Evolutionary conservation across 202 grass and related monocot species (phyloP).

Genomic region (Panicum hallii): DNA sequence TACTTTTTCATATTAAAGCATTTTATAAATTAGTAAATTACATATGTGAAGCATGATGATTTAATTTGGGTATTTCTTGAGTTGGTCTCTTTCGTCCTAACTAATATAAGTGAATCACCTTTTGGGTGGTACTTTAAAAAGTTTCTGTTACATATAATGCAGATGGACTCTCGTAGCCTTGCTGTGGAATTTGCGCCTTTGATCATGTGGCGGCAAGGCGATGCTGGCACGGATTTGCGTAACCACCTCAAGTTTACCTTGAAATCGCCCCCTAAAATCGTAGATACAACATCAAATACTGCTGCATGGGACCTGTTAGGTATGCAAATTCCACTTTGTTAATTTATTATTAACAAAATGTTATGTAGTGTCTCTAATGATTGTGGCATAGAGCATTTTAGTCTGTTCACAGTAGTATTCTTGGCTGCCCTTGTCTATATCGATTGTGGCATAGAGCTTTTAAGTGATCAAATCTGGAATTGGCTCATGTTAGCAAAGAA

Average conservation of each 20-base stretch:
- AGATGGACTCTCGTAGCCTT: conserved; percentile 95
- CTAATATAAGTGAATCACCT: not conserved
- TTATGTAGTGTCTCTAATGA: not conserved
- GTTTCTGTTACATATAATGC: conserved; percentile 41
- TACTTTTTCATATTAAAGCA: not conserved
- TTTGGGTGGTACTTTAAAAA: conserved; percentile 21
- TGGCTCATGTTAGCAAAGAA: conserved; percentile 20
- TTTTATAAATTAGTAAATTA: conserved; percentile 25
- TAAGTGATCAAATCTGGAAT: not conserved
- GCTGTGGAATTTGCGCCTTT: conserved; percentile 89
- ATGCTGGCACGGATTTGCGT: conserved; percentile 78
- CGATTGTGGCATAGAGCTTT: not conserved
- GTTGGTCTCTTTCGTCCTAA: conserved; percentile 18
- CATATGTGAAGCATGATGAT: not conserved
- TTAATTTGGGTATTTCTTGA: conserved; percentile 36
- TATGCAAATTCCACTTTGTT: conserved; percentile 47
- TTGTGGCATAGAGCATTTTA: conserved; percentile 10
- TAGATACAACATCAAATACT: conserved; percentile 65
- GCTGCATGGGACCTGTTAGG: conserved; percentile 72
- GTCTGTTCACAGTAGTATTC: not conserved
- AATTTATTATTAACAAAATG: not conserved
- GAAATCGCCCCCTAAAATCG: conserved; percentile 66
- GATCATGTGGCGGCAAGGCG: conserved; percentile 90
- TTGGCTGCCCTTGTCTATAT: not conserved
- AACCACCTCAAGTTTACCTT: conserved; percentile 72